Percentiles rank a stretch among this genome's conserved stretches.
Evolutionary conservation across 1,284 basidiomycete species (phyloP).

Genomic region (Irpex sp.): DNA sequence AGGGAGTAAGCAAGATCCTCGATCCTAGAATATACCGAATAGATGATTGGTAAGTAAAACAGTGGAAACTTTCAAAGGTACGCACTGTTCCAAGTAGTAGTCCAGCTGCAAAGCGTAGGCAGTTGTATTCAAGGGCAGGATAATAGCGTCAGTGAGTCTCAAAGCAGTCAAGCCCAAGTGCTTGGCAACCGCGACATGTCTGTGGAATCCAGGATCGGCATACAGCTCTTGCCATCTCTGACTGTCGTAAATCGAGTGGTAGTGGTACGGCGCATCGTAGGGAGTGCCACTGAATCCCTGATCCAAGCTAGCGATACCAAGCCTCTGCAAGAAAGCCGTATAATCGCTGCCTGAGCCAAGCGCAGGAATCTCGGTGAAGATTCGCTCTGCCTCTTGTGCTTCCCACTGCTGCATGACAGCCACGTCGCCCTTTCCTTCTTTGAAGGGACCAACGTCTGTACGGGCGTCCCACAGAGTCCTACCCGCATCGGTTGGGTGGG

Average conservation of each 20-base stretch:
- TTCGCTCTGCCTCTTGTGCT: constrained; percentile 24
- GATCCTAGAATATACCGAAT: not conserved
- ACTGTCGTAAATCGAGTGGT: constrained; percentile 76
- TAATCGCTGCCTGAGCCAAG: constrained; percentile 72
- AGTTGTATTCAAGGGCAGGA: constrained; percentile 74
- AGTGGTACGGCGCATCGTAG: constrained; percentile 70
- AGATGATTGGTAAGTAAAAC: too few relatives aligned
- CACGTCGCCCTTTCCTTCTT: constrained; percentile 27
- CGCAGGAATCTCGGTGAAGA: constrained; percentile 25
- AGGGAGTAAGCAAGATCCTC: not conserved
- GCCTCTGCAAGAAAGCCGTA: constrained; percentile 74
- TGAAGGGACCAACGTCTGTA: constrained; percentile 52
- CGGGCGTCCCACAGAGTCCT: constrained; percentile 68
- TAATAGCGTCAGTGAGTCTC: constrained; percentile 54
- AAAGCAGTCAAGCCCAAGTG: constrained; percentile 62
- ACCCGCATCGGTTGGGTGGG: constrained; percentile 55
- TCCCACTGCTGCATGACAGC: constrained; percentile 21
- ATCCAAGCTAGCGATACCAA: constrained; percentile 54
- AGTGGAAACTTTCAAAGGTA: not conserved
- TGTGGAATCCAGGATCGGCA: constrained; percentile 70
- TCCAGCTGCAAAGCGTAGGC: constrained; percentile 58
- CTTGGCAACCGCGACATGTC: constrained; percentile 71
- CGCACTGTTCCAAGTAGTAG: constrained; percentile 45
- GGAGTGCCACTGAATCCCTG: constrained; percentile 45
- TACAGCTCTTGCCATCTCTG: constrained; percentile 70